Conservation (phyloP, 129 eudicot genomes). For the Daucus carota region DH1_v3.0 NC_030386.2:32311501-32312000, state of each 20-base stretch:
- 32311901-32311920: not conserved
- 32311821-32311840: not conserved
- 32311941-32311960: conserved; percentile 78
- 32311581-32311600: not conserved
- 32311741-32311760: conserved; percentile 12
- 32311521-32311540: too few species aligned
- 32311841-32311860: not conserved
- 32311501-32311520: not conserved
- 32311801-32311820: conserved; percentile 94
- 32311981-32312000: conserved; percentile 91
- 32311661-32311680: conserved; percentile 93
- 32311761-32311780: conserved; percentile 71
- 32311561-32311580: not conserved
- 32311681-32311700: conserved; percentile 92
- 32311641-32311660: conserved; percentile 94
- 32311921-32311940: conserved; percentile 46
- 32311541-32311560: not conserved
- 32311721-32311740: not conserved
- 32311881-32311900: not conserved
- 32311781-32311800: conserved; percentile 72
- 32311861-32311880: not conserved
- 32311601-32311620: not conserved
- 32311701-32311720: not conserved
- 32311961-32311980: conserved; percentile 90
- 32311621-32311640: conserved; percentile 65